These are phyloP conservation scores for Phytopythium cucurbitacearum DNA, from an alignment of 352 stramenopile species.

Conservation along the genomic window DNA sequence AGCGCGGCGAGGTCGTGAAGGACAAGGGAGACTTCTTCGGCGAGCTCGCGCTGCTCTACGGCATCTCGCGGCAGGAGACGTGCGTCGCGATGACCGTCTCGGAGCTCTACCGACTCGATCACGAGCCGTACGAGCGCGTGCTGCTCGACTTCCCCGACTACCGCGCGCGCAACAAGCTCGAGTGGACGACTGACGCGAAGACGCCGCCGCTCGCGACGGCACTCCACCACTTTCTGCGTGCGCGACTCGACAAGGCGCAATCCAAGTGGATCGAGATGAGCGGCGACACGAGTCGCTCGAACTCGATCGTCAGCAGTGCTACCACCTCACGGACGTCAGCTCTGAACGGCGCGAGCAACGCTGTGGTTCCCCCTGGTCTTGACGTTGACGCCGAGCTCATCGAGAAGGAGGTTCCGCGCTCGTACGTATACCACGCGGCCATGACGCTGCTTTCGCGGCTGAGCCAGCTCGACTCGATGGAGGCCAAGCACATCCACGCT, in stretches of 20 bases:
- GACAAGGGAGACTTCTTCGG: constrained; percentile 62
- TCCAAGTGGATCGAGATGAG: not conserved
- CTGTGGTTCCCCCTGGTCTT: no score
- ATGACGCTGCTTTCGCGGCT: constrained; percentile 50
- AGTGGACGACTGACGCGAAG: constrained; percentile 40
- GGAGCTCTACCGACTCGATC: constrained; percentile 68
- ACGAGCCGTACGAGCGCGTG: constrained; percentile 51
- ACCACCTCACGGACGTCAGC: not conserved
- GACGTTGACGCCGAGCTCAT: constrained; percentile 14
- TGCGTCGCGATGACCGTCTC: constrained; percentile 49
- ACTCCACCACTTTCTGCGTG: constrained; percentile 14
- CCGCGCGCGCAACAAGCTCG: constrained; percentile 37
- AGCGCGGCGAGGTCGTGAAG: constrained; percentile 37
- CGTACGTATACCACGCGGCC: constrained; percentile 43
- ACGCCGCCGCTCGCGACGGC: constrained; percentile 10
- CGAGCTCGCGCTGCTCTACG: constrained; percentile 51
- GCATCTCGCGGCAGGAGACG: constrained; percentile 56
- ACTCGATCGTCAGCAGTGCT: not conserved
- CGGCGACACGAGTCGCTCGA: not conserved
- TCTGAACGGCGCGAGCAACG: not conserved
- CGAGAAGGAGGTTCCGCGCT: constrained; percentile 38
- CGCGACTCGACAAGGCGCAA: constrained; percentile 1
- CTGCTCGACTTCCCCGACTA: constrained; percentile 71
- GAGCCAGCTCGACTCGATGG: constrained; percentile 33
- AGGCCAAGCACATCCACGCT: constrained; percentile 43